Percentiles rank a stretch among this genome's conserved stretches.
Evolutionary conservation across 192 early-diverging fungal genomes (phyloP).

Genomic region (Gaertneriomyces sp.): DNA sequence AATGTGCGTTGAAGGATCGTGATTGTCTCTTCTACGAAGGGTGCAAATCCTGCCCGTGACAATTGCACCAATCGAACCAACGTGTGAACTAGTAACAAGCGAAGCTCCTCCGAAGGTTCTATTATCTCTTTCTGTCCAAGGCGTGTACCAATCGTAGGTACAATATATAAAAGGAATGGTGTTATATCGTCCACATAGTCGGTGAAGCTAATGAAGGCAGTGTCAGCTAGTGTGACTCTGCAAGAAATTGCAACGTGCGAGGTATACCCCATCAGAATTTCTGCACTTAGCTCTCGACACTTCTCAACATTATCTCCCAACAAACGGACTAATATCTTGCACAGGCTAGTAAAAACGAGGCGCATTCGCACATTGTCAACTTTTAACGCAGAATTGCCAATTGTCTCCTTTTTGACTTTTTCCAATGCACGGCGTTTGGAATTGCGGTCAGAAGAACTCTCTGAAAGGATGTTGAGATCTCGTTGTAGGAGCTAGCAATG

Average conservation of each 20-base stretch:
- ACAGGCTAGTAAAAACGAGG: slow-evolving; percentile 24
- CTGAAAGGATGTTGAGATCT: slow-evolving; percentile 49
- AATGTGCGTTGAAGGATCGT: slow-evolving; percentile 39
- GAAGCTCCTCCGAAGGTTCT: slow-evolving; percentile 54
- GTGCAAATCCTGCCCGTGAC: slow-evolving; percentile 29
- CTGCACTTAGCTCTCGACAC: slow-evolving; percentile 38
- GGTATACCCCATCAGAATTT: slow-evolving; percentile 35
- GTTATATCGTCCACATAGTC: slow-evolving; percentile 26
- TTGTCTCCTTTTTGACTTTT: slow-evolving; percentile 41
- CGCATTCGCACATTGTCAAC: slow-evolving; percentile 6
- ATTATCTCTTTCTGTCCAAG: slow-evolving; percentile 41
- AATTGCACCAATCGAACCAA: slow-evolving; percentile 27
- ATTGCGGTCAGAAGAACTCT: slow-evolving; percentile 40
- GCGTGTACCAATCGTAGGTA: slow-evolving; percentile 43
- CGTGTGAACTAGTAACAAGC: slow-evolving; percentile 39
- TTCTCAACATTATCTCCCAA: slow-evolving; percentile 47
- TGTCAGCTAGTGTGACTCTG: neutral
- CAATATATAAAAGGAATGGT: slow-evolving; percentile 35
- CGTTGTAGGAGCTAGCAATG: slow-evolving; percentile 35
- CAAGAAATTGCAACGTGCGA: neutral
- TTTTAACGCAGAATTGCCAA: slow-evolving; percentile 7
- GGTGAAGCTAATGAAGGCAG: slow-evolving; percentile 21
- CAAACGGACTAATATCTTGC: slow-evolving; percentile 33
- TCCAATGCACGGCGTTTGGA: slow-evolving; percentile 46
- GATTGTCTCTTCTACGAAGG: slow-evolving; percentile 50